A percentile compares a stretch with the other conserved stretches of the same genome.
Conservation (phyloP, 2,329 filamentous ascomycete species). For the Aspergillus japonicus region DNA sequence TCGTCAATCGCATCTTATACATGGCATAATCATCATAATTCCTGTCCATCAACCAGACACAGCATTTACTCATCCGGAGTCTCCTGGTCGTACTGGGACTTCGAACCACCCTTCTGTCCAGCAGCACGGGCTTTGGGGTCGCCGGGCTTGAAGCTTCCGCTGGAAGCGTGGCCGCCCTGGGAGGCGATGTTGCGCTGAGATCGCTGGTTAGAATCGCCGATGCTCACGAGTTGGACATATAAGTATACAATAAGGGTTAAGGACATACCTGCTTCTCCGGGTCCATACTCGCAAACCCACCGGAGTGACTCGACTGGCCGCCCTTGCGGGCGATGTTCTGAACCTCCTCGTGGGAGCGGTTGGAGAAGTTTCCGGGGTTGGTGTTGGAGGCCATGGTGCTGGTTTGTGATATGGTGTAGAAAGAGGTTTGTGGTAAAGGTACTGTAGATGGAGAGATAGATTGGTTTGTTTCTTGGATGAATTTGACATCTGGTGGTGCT, state of each 20-base stretch:
- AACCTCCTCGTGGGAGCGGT: conserved; percentile 48
- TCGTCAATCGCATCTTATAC: not conserved
- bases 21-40: not conserved
- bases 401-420: not conserved
- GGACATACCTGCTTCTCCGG: conserved; percentile 29
- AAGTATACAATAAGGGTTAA: not conserved
- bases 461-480: conserved; percentile 19
- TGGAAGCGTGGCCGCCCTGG: conserved; percentile 54
- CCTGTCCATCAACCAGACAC: not conserved
- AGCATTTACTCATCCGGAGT: not conserved
- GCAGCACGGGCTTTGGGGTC: conserved; percentile 55
- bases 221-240: not conserved
- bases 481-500: conserved; percentile 12
- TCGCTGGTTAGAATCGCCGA: not conserved
- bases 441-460: not conserved
- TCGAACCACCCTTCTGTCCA: conserved; percentile 36
- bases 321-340: conserved; percentile 41
- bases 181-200: conserved; percentile 55
- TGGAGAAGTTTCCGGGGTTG: conserved; percentile 44
- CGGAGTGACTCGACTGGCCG: conserved; percentile 31
- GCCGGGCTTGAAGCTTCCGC: conserved; percentile 56
- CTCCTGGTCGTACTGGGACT: conserved; percentile 2
- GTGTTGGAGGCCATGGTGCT: conserved; percentile 21
- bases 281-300: conserved; percentile 32
- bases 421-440: not conserved